Percentiles rank a stretch among this genome's conserved stretches.
phyloP scores from a whole-genome alignment of 2,329 filamentous ascomycete species.

The Botryotinia calthae region DNA sequence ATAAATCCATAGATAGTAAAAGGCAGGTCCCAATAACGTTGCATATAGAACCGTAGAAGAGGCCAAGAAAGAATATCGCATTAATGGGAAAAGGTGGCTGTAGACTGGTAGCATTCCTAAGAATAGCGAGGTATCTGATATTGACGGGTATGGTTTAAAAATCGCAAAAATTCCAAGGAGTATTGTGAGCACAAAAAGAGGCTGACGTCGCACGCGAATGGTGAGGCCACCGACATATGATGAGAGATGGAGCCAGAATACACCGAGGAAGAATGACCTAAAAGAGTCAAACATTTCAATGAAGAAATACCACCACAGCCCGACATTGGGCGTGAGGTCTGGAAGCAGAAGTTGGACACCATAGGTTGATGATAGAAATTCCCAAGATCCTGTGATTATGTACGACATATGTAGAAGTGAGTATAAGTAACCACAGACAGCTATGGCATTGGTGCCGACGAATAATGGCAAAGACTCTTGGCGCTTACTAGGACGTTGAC shows the following conservation, averaged over 20 bases:
- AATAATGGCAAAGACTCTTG: conserved; percentile 49
- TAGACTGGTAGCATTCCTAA: conserved; percentile 80
- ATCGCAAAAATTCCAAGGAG: conserved; percentile 87
- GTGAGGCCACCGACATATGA: conserved; percentile 86
- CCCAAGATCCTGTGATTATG: conserved; percentile 76
- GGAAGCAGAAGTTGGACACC: conserved; percentile 87
- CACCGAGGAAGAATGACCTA: conserved; percentile 91
- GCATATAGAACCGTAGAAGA: conserved; percentile 82
- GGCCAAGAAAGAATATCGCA: conserved; percentile 89
- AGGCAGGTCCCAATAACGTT: conserved; percentile 84
- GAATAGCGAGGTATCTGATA: conserved; percentile 85
- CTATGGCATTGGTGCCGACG: conserved; percentile 49
- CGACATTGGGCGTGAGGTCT: conserved; percentile 91
- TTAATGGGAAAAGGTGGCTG: conserved; percentile 87
- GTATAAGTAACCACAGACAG: conserved; percentile 55
- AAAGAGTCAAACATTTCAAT: conserved; percentile 99
- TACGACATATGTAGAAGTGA: conserved; percentile 70
- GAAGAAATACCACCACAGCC: conserved; percentile 99
- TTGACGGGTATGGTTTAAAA: conserved; percentile 95
- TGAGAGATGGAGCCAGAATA: conserved; percentile 94
- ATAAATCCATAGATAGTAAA: conserved; percentile 98
- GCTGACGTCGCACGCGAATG: conserved; percentile 78
- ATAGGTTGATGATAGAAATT: conserved; percentile 86
- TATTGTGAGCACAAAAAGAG: conserved; percentile 80
- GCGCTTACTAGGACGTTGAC: conserved; percentile 38